A percentile compares a stretch with the other conserved stretches of the same genome.
Conservation (phyloP, 768 basidiomycete species). For the Pleurotus eryngii region DNA sequence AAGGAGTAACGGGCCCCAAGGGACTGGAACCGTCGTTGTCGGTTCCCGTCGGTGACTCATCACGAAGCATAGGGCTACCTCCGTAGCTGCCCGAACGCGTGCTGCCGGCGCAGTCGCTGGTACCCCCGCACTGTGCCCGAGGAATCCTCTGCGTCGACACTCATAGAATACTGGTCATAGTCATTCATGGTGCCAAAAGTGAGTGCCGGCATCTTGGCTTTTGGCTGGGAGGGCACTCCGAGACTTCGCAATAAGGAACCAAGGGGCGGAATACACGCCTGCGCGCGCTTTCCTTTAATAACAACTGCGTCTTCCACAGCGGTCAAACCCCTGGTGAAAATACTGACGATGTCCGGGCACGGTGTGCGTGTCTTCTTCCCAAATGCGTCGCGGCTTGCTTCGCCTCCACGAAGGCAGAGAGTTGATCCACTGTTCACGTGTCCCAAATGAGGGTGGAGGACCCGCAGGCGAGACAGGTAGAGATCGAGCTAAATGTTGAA, state of each 20-base stretch:
- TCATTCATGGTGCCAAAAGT: conserved; percentile 1
- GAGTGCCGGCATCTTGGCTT: conserved; percentile 9
- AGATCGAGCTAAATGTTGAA: conserved; percentile 53
- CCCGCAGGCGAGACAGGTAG: conserved; percentile 59
- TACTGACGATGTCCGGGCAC: conserved; percentile 23
- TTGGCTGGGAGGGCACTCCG: conserved; percentile 13
- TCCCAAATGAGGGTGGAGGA: conserved; percentile 61
- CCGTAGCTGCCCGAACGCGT: no score
- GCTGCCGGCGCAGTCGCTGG: neutral
- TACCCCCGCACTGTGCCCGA: neutral
- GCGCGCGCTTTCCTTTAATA: conserved; percentile 84
- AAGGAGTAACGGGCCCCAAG: conserved; percentile 72
- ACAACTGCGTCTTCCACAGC: conserved; percentile 72
- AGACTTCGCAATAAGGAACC: conserved; percentile 24
- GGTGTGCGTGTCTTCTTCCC: conserved; percentile 49
- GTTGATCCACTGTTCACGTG: conserved; percentile 71
- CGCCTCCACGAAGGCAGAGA: conserved; percentile 72
- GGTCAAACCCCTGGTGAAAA: conserved; percentile 74
- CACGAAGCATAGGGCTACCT: conserved; percentile 56
- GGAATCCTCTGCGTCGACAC: neutral
- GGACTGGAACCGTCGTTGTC: conserved; percentile 65
- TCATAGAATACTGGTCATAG: neutral
- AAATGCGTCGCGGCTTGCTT: conserved; percentile 62
- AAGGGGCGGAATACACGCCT: conserved; percentile 84
- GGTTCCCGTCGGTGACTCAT: conserved; percentile 51